Evolutionary conservation across 1,139 yeast species (phyloP).

Genomic region (Yamadazyma blattariae): DNA sequence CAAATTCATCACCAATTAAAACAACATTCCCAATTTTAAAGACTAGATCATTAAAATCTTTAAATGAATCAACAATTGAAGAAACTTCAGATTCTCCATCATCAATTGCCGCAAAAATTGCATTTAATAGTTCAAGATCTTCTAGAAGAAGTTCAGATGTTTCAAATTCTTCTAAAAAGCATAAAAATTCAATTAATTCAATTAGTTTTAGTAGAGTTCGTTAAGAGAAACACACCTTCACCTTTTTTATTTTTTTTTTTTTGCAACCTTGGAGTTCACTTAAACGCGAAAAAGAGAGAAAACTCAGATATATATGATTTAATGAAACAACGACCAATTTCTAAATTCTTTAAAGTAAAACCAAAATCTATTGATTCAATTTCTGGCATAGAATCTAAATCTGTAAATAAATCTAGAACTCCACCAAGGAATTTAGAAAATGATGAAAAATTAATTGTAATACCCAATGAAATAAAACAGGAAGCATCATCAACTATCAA

Average conservation of each 20-base stretch:
- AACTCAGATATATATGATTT: neutral
- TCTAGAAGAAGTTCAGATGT: slow-evolving; percentile 10
- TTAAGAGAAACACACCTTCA: slow-evolving; percentile 9
- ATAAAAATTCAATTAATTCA: slow-evolving; percentile 14
- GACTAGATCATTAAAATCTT: slow-evolving; percentile 6
- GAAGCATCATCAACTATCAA: no score
- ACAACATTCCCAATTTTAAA: slow-evolving; percentile 9
- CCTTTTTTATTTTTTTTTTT: no score
- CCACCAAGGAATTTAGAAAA: neutral
- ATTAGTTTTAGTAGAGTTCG: slow-evolving; percentile 36
- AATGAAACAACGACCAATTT: slow-evolving; percentile 6
- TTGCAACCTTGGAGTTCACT: no score
- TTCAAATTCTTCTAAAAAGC: slow-evolving; percentile 10
- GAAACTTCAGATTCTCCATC: slow-evolving; percentile 20
- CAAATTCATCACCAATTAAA: slow-evolving; percentile 13
- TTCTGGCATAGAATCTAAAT: neutral
- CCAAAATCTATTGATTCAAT: neutral
- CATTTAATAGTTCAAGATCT: slow-evolving; percentile 24
- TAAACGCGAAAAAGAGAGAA: no score
- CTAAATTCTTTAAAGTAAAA: slow-evolving; percentile 5
- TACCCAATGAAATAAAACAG: no score
- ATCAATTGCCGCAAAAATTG: slow-evolving; percentile 31
- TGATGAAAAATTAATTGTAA: no score
- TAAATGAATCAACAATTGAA: slow-evolving; percentile 5
- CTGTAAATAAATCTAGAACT: neutral